Evolutionary conservation across 1,139 yeast genomes (phyloP).

Genomic region (Kluyveromyces marxianus): DNA sequence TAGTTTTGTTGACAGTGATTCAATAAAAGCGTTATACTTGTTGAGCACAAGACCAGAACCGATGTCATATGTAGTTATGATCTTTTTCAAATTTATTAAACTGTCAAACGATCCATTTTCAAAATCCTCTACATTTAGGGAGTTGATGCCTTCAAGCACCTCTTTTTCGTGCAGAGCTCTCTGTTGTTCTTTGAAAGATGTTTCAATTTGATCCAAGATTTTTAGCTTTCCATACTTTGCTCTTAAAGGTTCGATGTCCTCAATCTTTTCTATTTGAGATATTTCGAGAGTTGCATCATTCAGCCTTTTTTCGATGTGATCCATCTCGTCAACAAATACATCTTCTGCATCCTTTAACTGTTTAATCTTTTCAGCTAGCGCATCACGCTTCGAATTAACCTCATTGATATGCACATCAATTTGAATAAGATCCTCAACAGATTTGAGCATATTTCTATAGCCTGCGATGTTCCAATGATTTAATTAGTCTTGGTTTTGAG

Average conservation of each 20-base stretch:
- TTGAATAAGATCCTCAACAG: slow-evolving; percentile 19
- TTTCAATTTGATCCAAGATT: slow-evolving; percentile 21
- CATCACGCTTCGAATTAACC: slow-evolving; percentile 19
- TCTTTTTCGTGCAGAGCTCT: slow-evolving; percentile 11
- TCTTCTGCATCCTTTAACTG: slow-evolving; percentile 16
- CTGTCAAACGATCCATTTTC: slow-evolving; percentile 11
- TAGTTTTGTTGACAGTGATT: slow-evolving; percentile 13
- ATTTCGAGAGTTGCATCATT: slow-evolving; percentile 14
- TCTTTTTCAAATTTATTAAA: slow-evolving; percentile 4
- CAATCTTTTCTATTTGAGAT: slow-evolving; percentile 7
- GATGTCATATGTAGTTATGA: not conserved
- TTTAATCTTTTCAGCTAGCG: slow-evolving; percentile 22
- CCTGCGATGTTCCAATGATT: not conserved
- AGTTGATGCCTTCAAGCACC: not conserved
- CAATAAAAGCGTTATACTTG: slow-evolving; percentile 12
- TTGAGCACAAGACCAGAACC: not conserved
- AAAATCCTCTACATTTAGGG: slow-evolving; percentile 18
- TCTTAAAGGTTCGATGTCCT: slow-evolving; percentile 20
- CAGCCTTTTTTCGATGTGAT: slow-evolving; percentile 9
- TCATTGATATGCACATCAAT: slow-evolving; percentile 18
- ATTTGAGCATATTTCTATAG: slow-evolving; percentile 10
- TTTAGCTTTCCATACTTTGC: slow-evolving; percentile 28
- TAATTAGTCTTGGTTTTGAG: not conserved
- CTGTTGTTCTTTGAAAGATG: slow-evolving; percentile 11
- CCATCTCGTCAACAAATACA: slow-evolving; percentile 7